phyloP scores from a whole-genome alignment of 495 filamentous ascomycete genomes.

The Penicillium roqueforti region DNA sequence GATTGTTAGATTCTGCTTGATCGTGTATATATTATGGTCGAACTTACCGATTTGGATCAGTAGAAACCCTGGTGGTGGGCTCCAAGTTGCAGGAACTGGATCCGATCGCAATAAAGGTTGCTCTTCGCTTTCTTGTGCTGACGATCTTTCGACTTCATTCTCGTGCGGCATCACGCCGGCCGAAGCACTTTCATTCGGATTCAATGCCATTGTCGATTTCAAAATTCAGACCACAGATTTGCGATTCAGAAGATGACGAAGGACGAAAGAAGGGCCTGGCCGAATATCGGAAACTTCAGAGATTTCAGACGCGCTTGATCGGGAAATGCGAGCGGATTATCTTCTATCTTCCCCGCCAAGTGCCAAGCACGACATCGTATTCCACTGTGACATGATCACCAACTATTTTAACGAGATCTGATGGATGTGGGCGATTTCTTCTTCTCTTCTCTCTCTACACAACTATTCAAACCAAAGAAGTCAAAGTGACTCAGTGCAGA shows the following conservation, averaged over 20 bases:
- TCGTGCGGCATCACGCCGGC: not conserved
- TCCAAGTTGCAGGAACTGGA: slow-evolving; percentile 25
- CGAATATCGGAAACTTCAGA: not conserved
- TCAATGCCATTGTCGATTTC: not conserved
- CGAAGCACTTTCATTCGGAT: not conserved
- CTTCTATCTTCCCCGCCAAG: not conserved
- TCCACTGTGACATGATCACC: slow-evolving; percentile 7
- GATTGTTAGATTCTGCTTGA: slow-evolving; percentile 1
- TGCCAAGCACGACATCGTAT: slow-evolving; percentile 24
- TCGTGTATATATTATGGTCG: not conserved
- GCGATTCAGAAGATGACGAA: not conserved
- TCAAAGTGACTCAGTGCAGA: slow-evolving; percentile 33
- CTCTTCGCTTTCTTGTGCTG: slow-evolving; percentile 20
- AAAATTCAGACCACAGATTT: not conserved
- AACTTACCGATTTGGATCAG: slow-evolving; percentile 44
- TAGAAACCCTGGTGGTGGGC: slow-evolving; percentile 38
- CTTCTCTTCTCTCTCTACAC: not conserved
- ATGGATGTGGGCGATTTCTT: not conserved
- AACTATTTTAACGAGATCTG: too few relatives aligned
- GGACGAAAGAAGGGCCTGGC: not conserved
- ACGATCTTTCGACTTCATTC: not conserved
- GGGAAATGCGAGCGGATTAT: slow-evolving; percentile 12
- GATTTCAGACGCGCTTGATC: slow-evolving; percentile 14
- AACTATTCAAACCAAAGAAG: not conserved
- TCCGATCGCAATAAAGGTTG: slow-evolving; percentile 39